Percentiles rank a stretch among this genome's conserved stretches.
These are phyloP conservation scores for Hyaloscypha bicolor DNA, from an alignment of 495 filamentous ascomycete species.

Conservation along the genomic window DNA sequence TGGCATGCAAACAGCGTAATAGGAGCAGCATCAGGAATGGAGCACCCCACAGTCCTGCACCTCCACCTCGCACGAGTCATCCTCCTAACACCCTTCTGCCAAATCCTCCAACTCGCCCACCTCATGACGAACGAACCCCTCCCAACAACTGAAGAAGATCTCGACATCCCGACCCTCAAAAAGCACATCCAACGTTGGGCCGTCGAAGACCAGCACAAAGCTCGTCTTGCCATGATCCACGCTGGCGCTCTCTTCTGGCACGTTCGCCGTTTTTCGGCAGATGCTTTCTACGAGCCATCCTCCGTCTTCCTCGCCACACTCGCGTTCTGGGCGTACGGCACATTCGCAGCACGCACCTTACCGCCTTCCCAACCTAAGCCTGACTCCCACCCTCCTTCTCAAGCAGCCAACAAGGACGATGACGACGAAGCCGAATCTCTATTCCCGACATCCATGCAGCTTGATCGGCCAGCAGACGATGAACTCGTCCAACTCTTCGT, in stretches of 20 bases:
- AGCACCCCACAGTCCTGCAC: slow-evolving; percentile 54
- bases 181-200: slow-evolving; percentile 52
- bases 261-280: slow-evolving; percentile 48
- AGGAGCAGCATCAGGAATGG: slow-evolving; percentile 47
- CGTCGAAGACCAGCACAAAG: slow-evolving; percentile 55
- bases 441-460: slow-evolving; percentile 44
- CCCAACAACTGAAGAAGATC: not conserved
- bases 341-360: slow-evolving; percentile 22
- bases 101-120: slow-evolving; percentile 33
- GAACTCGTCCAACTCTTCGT: slow-evolving; percentile 57
- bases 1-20: slow-evolving; percentile 54
- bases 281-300: slow-evolving; percentile 53
- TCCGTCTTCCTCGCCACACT: slow-evolving; percentile 51
- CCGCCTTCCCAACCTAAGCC: not conserved
- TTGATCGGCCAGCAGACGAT: slow-evolving; percentile 57
- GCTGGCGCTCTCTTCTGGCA: slow-evolving; percentile 54
- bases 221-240: slow-evolving; percentile 56
- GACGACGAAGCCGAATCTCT: slow-evolving; percentile 4
- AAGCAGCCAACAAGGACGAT: not conserved
- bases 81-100: slow-evolving; percentile 34
- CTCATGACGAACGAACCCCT: slow-evolving; percentile 3
- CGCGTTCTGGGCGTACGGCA: slow-evolving; percentile 55
- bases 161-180: slow-evolving; percentile 3
- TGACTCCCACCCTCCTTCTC: not conserved
- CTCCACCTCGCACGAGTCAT: slow-evolving; percentile 51